Conservation (phyloP, 2,329 filamentous ascomycete genomes). For the Arthroderma sp. region DNA sequence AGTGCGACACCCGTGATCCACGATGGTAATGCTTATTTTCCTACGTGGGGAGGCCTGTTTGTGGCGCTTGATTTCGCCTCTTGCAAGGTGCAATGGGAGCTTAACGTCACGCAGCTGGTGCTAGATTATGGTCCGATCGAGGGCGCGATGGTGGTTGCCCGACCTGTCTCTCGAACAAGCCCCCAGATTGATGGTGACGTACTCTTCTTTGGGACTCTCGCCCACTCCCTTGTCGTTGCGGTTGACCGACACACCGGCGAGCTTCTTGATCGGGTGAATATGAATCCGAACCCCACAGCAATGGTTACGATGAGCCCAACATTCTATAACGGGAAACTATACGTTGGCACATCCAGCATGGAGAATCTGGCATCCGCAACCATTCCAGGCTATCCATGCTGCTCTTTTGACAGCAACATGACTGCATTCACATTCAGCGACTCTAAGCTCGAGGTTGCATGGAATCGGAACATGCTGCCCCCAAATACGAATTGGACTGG, state of each 20-base stretch:
- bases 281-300: neutral
- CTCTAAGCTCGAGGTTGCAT: neutral
- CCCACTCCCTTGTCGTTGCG: neutral
- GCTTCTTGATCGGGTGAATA: neutral
- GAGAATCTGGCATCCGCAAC: neutral
- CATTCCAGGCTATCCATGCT: neutral
- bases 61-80: neutral
- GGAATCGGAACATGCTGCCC: neutral
- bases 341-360: neutral
- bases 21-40: neutral
- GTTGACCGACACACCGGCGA: neutral
- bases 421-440: neutral
- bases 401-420: neutral
- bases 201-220: neutral
- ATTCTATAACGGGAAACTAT: neutral
- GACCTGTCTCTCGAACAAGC: neutral
- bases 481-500: neutral
- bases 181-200: neutral
- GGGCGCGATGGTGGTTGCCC: neutral
- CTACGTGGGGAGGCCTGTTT: neutral
- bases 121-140: neutral
- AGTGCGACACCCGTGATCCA: neutral
- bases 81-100: slow-evolving; percentile 1
- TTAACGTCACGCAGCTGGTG: neutral
- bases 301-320: neutral